Base-by-base conservation (phyloP, 2,329 filamentous ascomycete species). In the Talaromyces sp. region DNA sequence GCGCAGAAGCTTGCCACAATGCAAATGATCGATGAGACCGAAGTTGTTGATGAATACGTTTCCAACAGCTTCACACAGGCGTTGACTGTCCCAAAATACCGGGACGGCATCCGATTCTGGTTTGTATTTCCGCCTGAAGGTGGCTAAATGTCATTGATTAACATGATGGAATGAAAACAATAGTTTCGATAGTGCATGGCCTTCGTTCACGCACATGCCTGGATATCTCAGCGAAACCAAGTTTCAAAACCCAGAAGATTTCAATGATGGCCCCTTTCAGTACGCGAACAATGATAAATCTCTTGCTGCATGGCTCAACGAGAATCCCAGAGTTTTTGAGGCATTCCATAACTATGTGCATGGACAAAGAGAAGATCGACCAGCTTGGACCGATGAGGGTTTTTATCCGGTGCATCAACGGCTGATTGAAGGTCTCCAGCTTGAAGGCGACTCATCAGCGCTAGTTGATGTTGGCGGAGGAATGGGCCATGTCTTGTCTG, bases 291-390 rank as follows among this genome's bases (percentile, higher is more conserved):
- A 45, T 21, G 51, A 22, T 43, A 19, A 57, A 31, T 22, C 41
- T 35, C 52, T 22, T 35, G 51, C 52, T 22, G 7, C n/a, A 33
- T 56, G 21, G 41, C 19, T 25, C 9, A 25, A 13, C 17, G 21
- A 48, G 11, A 15, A 17, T 28, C 53, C 8, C 9, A 21, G 19
- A 33, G 10, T 22, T 9, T 40, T 6, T 10, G 3, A 28, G 35
- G 17, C 56, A 37, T 59, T 59, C 15, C 50, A 59, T 13, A 19
- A 55, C 15, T 22, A 59, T 39, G 56, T 59, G 41, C 37, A 41
- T 33, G 52, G 28, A 31, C 56, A 59, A 33, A 31, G 50, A 36
- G 31, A 59, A 48, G 52, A 41, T 33, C 41, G 41, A 2, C 51
- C 51, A 4, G 55, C 51, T 41, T 59, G 41, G 57, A 59, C 55